Evolutionary conservation across 2,329 filamentous ascomycete species (phyloP).

Genomic region (Aaosphaeria arxii): DNA sequence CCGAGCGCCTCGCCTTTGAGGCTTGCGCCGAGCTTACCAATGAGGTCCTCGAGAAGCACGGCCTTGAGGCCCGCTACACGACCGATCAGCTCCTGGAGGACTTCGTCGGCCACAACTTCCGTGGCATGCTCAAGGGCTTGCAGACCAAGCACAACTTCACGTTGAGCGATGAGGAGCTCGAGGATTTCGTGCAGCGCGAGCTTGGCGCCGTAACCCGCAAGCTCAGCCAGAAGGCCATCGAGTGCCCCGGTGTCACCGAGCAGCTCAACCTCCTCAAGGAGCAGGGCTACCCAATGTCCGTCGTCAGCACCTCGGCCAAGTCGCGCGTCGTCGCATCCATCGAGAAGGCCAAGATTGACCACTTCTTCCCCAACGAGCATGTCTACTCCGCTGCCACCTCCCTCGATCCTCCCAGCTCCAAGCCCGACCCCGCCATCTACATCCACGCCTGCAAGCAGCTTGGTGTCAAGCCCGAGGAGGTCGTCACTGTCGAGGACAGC

Average conservation of each 20-base stretch:
- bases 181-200: slow-evolving; percentile 71
- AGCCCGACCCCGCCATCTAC: slow-evolving; percentile 90
- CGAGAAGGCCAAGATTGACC: slow-evolving; percentile 73
- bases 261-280: slow-evolving; percentile 65
- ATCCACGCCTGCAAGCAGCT: slow-evolving; percentile 71
- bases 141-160: slow-evolving; percentile 73
- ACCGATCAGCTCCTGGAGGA: slow-evolving; percentile 75
- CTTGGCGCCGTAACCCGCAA: slow-evolving; percentile 82
- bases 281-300: slow-evolving; percentile 69
- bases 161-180: slow-evolving; percentile 65
- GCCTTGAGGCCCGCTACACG: slow-evolving; percentile 68
- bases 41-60: slow-evolving; percentile 69
- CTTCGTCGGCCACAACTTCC: slow-evolving; percentile 94
- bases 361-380: slow-evolving; percentile 72
- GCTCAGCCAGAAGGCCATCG: slow-evolving; percentile 64
- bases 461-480: slow-evolving; percentile 68
- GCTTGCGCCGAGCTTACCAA: slow-evolving; percentile 88
- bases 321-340: slow-evolving; percentile 75
- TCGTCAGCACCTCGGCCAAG: slow-evolving; percentile 78
- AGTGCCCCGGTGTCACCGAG: slow-evolving; percentile 66
- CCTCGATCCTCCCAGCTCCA: slow-evolving; percentile 75
- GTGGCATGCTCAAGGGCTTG: slow-evolving; percentile 79
- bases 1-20: slow-evolving; percentile 86
- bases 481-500: slow-evolving; percentile 83
- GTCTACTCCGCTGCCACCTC: slow-evolving; percentile 82